Conservation (phyloP, 306 rosid genomes). For the Quercus agrifolia region DNA sequence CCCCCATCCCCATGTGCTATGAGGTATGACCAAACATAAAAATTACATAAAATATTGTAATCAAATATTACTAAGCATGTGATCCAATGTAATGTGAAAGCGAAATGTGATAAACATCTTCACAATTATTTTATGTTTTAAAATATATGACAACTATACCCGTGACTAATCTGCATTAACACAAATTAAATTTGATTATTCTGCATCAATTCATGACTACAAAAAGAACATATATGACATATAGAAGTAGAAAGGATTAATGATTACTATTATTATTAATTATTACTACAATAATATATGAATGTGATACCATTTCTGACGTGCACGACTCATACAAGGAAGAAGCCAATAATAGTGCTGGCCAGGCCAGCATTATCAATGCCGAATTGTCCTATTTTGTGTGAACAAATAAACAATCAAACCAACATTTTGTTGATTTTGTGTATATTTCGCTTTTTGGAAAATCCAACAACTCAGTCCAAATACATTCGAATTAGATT, state of each 20-base stretch:
- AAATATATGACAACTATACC: no score
- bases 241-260: background rate
- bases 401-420: background rate
- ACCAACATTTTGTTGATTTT: background rate
- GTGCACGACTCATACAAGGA: slow-evolving; percentile 6
- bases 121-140: no score
- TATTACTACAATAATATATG: no score
- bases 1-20: no score
- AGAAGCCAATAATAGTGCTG: background rate
- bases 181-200: no score
- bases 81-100: no score
- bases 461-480: background rate
- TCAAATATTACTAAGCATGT: no score
- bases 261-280: background rate
- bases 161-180: no score
- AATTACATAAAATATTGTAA: no score
- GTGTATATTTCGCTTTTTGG: background rate
- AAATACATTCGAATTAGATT: background rate
- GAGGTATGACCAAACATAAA: no score
- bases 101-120: no score
- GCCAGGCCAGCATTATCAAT: background rate
- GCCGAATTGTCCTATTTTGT: background rate
- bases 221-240: background rate
- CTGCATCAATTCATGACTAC: background rate
- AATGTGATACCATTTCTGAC: slow-evolving; percentile 1